phyloP scores from a whole-genome alignment of 306 rosid species.

The Gynostemma pentaphyllum region DNA sequence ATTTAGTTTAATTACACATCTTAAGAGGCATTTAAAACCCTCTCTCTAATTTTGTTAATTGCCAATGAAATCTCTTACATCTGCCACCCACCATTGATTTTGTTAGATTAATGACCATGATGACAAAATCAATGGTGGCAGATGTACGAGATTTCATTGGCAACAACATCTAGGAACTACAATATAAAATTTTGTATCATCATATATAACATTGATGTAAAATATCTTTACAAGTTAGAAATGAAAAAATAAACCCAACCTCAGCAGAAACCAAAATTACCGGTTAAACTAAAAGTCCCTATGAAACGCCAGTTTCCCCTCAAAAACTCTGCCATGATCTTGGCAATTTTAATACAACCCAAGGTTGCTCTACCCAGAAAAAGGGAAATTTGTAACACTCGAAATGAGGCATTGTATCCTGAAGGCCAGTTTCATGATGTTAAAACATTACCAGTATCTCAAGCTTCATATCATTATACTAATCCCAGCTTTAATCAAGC shows the following conservation, averaged over 20 bases:
- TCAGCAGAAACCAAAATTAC: conserved; percentile 2
- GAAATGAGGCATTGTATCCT: conserved; percentile 1
- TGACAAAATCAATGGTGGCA: neutral
- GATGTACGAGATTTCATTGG: neutral
- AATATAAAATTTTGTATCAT: neutral
- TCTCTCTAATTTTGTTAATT: no score
- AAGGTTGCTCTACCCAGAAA: conserved; percentile 1
- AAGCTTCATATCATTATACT: conserved; percentile 18
- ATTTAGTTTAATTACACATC: no score
- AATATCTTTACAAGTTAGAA: conserved; percentile 16
- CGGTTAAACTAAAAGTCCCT: conserved; percentile 15
- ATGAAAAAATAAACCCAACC: conserved; percentile 1
- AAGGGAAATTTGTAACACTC: conserved; percentile 4
- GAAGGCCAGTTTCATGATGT: conserved; percentile 1
- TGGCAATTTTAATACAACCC: neutral
- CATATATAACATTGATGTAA: neutral
- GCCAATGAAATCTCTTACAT: no score
- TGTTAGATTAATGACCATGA: no score
- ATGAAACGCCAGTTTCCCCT: conserved; percentile 9
- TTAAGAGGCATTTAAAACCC: no score
- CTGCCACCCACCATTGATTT: no score
- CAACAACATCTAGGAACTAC: neutral
- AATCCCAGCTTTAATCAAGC: conserved; percentile 36
- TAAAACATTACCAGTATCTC: conserved; percentile 12
- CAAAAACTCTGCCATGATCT: conserved; percentile 3